Base-by-base conservation (phyloP, 2,329 filamentous ascomycete genomes). In the Chaetomiaceae sp. region DNA sequence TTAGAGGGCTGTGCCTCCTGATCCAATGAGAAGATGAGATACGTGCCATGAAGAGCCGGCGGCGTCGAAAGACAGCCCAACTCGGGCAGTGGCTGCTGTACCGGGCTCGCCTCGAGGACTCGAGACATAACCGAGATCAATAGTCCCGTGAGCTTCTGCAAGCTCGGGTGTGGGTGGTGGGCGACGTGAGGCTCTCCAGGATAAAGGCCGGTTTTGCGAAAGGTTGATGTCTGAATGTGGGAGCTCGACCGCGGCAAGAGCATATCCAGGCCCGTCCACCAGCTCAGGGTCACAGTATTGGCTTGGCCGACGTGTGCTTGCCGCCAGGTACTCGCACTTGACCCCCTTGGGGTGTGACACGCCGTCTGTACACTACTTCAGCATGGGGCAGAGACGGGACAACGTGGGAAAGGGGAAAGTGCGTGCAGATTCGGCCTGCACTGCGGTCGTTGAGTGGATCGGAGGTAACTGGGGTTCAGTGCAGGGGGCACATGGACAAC, bases 111-210 rank as follows among this genome's bases (percentile, higher is more conserved):
- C 33, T 51, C 19, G 35, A 20, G 30, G 2, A 32, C 20, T 17
- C 29, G 36, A 15, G 32, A 15, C 10, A 30, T 47, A 49, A 40
- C 47, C 44, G 48, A 48, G 39, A 37, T 54, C 54, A 22, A 56
- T 56, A 54, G 51, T 56, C 15, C 36, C 32, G 42, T 41, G 29
- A 43, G 38, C n/a, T 34, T 14, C 43, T 54, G 51, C 41, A 50
- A 24, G 24, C 20, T 4, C 17, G 17, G 14, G 9, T 30, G 39
- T 14, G 29, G 11, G 37, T 35, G 14, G 37, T n/a, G 30, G 11
- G n/a, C 3, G n/a, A 29, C 24, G 15, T 32, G 41, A n/a, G n/a
- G n/a, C n/a, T n/a, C 22, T 24, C 22, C 6, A 9, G 22, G 9
- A 24, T 24, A 5, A 9, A 24, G 22, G 22, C 22, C 22, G 22